Percentiles rank a stretch among this genome's conserved stretches.
Evolutionary conservation across 768 basidiomycete species (phyloP).

Genomic region (Terana coerulea): DNA sequence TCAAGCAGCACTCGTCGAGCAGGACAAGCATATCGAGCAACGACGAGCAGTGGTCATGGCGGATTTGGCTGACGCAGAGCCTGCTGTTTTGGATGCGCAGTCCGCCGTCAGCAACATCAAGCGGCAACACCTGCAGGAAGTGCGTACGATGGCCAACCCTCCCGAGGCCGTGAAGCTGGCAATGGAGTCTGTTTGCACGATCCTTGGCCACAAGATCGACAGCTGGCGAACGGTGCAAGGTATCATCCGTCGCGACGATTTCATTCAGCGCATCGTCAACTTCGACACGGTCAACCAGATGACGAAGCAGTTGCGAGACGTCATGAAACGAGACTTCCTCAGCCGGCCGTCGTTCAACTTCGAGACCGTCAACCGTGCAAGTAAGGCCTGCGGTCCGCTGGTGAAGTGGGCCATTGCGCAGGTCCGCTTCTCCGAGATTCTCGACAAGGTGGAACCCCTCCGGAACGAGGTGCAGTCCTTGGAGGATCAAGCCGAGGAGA

Average conservation of each 20-base stretch:
- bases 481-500: constrained; percentile 90
- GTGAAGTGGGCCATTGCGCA: constrained; percentile 99
- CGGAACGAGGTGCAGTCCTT: constrained; percentile 93
- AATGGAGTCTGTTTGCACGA: constrained; percentile 97
- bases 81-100: constrained; percentile 93
- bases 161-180: constrained; percentile 96
- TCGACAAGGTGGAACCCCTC: constrained; percentile 95
- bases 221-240: constrained; percentile 95
- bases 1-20: constrained; percentile 88
- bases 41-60: constrained; percentile 87
- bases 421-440: constrained; percentile 93
- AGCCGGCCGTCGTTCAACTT: constrained; percentile 90
- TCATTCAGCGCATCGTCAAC: constrained; percentile 92
- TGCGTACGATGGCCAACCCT: constrained; percentile 96
- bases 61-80: constrained; percentile 96
- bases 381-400: constrained; percentile 95
- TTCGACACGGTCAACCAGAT: constrained; percentile 91
- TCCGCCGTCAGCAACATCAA: constrained; percentile 97
- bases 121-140: constrained; percentile 93
- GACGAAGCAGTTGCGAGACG: constrained; percentile 83
- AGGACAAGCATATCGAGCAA: constrained; percentile 86
- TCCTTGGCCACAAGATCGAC: constrained; percentile 96
- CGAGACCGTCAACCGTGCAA: constrained; percentile 91
- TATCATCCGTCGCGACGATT: constrained; percentile 94
- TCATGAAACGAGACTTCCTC: constrained; percentile 92